Evolutionary conservation across 805 yeast genomes (phyloP).

Genomic region (Candida methanosorbosa): DNA sequence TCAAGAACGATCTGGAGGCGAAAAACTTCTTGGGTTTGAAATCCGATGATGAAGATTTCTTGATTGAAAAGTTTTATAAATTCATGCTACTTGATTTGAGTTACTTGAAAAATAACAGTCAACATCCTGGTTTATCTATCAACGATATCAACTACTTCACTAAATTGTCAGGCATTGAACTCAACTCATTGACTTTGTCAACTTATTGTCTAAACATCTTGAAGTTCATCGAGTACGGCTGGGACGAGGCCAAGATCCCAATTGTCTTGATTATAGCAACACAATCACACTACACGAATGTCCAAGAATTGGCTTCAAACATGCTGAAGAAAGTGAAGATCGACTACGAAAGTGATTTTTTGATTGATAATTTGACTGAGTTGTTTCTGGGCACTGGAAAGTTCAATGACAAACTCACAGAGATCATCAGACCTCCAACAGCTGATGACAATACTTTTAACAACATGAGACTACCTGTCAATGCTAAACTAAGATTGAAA

Average conservation of each 20-base stretch:
- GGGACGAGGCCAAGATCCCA: constrained; percentile 25
- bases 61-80: constrained; percentile 41
- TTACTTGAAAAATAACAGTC: constrained; percentile 32
- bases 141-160: constrained; percentile 56
- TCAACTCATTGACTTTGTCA: constrained; percentile 38
- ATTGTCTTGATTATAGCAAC: constrained; percentile 51
- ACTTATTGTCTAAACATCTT: constrained; percentile 32
- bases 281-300: constrained; percentile 45
- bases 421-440: too few relatives aligned
- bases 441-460: too few relatives aligned
- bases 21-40: constrained; percentile 28
- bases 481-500: constrained; percentile 43
- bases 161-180: constrained; percentile 56
- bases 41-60: constrained; percentile 32
- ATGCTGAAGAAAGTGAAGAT: constrained; percentile 39
- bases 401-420: too few relatives aligned
- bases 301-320: constrained; percentile 48
- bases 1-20: constrained; percentile 32
- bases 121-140: constrained; percentile 57
- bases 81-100: constrained; percentile 46
- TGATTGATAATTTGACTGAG: constrained; percentile 35
- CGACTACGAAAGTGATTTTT: constrained; percentile 40
- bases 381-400: constrained; percentile 51
- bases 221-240: constrained; percentile 34
- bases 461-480: constrained; percentile 42